A percentile compares a stretch with the other conserved stretches of the same genome.
phyloP scores from a whole-genome alignment of 441 rosid species.

The Populus tomentosa region DNA sequence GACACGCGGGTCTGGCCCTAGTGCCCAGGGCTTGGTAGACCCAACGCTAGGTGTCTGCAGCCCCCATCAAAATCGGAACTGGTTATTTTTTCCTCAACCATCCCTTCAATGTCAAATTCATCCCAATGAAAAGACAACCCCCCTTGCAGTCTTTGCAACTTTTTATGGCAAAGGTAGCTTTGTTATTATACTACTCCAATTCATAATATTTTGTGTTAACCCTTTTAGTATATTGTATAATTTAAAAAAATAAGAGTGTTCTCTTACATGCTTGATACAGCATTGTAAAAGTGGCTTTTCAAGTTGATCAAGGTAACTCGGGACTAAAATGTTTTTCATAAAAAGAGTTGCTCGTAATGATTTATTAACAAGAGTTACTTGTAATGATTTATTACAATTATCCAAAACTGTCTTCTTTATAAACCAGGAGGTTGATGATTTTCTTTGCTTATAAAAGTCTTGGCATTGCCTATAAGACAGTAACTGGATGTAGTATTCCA shows the following conservation, averaged over 20 bases:
- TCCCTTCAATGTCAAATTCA: too few species aligned
- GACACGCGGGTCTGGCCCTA: too few species aligned
- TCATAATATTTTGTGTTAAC: too few species aligned
- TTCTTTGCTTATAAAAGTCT: not conserved
- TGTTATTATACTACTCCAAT: too few species aligned
- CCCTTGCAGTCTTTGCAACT: too few species aligned
- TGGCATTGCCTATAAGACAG: not conserved
- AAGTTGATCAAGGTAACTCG: not conserved
- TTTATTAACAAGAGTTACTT: not conserved
- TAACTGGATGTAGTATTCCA: not conserved
- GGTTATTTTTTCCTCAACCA: rapidly evolving
- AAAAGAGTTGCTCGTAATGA: not conserved
- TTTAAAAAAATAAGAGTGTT: not conserved
- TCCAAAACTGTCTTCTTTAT: not conserved
- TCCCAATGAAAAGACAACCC: too few species aligned
- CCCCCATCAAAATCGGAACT: too few species aligned
- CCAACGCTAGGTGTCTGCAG: rapidly evolving
- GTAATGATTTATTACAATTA: too few species aligned
- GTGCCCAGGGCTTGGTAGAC: too few species aligned
- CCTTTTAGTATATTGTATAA: too few species aligned
- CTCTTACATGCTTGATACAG: not conserved
- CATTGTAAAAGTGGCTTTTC: not conserved
- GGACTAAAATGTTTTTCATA: not conserved
- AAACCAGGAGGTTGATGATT: not conserved
- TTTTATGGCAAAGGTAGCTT: rapidly evolving